Conservation (phyloP, 1,284 basidiomycete species). For the Schizophyllum commune region DNA sequence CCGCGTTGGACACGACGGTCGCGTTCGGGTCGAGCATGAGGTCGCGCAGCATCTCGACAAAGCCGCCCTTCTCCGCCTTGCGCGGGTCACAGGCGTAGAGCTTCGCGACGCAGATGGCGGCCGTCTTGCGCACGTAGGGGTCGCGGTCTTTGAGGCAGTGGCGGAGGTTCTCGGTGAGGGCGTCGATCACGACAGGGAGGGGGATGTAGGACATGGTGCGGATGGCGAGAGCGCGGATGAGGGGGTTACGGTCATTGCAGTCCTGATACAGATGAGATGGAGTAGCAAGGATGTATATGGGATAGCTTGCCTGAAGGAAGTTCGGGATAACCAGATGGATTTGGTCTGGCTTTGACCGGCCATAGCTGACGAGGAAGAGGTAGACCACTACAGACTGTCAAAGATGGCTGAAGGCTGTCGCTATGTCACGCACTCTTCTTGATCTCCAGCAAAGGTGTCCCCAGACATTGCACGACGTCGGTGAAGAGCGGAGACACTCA, state of each 20-base stretch:
- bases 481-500: conserved; percentile 90
- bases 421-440: conserved; percentile 77
- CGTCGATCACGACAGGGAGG: conserved; percentile 72
- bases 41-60: conserved; percentile 81
- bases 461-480: conserved; percentile 85
- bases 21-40: conserved; percentile 90
- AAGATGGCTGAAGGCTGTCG: too few species aligned
- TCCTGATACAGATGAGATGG: conserved; percentile 43
- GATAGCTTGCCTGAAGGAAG: conserved; percentile 66
- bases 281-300: conserved; percentile 5
- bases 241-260: conserved; percentile 86
- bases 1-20: conserved; percentile 91
- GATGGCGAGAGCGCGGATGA: conserved; percentile 88
- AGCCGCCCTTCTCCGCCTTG: conserved; percentile 77
- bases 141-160: conserved; percentile 87
- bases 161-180: conserved; percentile 77
- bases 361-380: conserved; percentile 90
- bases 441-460: conserved; percentile 88
- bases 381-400: conserved; percentile 67
- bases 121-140: conserved; percentile 94
- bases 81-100: conserved; percentile 81
- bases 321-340: conserved; percentile 84
- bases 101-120: conserved; percentile 90
- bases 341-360: conserved; percentile 80
- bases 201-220: conserved; percentile 96